Evolutionary conservation across 352 stramenopile species (phyloP), one percentile per base, ranked within the genome.

Genomic region (Phytophthora sojae): DNA sequence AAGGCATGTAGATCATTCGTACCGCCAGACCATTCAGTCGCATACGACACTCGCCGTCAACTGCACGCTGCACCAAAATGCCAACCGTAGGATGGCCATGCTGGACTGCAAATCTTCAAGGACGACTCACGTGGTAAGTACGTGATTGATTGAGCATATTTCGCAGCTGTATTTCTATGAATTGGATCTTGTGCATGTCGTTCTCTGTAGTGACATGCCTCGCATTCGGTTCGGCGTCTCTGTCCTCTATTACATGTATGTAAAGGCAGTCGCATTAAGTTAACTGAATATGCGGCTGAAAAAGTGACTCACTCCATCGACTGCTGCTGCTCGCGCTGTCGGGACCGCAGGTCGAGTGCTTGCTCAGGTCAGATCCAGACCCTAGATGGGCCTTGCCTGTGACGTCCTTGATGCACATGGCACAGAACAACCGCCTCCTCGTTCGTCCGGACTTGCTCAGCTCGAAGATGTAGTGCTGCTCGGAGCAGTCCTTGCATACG

Each of bases 401-500:
- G 23, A 73, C 73, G 21, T 53, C 67, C 44, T 74, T 69, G 44
- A 85, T 50, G 25, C 78, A 85, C 42, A 75, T n/a, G 0, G 54
- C 61, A 21, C 77, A 84, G 50, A 84, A 82, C 15, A 77, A 42
- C 1, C 64, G 61, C 21, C 71, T 71, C 29, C 69, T 76, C 6
- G 65, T 35, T 58, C 39, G 59, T 52, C 66, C n/a, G 8, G 64
- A 67, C 57, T 67, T 71, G 35, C 57, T 61, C 5, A 83, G 59
- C 59, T 67, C 37, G 66, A 81, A 83, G 44, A 79, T 69, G 54
- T 61, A 37, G 9, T 74, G 58, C 30, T 74, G 55, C 11, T 67
- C 50, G 6, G 75, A 77, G 61, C 79, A 86, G 19, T 71, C 63
- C 66, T 79, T 81, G 60, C 79, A 86, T 6, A 78, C 69, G 37